Conservation (phyloP, 148 eudicot species). For the Camellia japonica region DNA sequence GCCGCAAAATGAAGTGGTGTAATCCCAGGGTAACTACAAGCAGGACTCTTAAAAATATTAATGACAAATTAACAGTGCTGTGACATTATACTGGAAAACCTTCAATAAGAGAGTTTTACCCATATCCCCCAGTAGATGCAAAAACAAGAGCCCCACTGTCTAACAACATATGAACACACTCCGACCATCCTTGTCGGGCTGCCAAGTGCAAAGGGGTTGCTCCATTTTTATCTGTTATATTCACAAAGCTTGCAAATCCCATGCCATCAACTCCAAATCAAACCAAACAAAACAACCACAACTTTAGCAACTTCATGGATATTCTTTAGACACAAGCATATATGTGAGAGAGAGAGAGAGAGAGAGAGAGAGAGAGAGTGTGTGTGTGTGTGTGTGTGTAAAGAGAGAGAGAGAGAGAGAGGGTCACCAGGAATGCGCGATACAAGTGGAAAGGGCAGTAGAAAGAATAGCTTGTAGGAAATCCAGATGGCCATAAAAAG, state of each 20-base stretch:
- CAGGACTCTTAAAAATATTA: not conserved
- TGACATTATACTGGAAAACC: not conserved
- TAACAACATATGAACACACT: conserved; percentile 27
- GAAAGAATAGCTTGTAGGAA: conserved; percentile 31
- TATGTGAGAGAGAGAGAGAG: not conserved
- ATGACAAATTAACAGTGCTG: not conserved
- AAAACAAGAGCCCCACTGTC: conserved; percentile 30
- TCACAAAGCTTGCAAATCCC: conserved; percentile 39
- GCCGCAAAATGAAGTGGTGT: conserved; percentile 35
- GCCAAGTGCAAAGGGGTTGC: conserved; percentile 35
- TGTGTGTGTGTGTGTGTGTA: no score
- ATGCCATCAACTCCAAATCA: conserved; percentile 11
- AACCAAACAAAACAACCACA: not conserved
- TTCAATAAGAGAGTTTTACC: conserved; percentile 6
- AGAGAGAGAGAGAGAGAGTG: no score
- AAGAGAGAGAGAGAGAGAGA: no score
- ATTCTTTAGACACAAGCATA: no score
- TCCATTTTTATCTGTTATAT: conserved; percentile 30
- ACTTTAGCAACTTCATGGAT: not conserved
- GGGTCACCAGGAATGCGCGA: conserved; percentile 33
- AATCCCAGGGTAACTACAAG: conserved; percentile 27
- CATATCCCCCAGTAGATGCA: conserved; percentile 28
- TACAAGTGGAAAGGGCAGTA: conserved; percentile 22
- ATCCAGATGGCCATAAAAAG: conserved; percentile 29
- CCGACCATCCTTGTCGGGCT: conserved; percentile 21